Evolutionary conservation across 129 eudicot genomes (phyloP).

Genomic region (Gnaphalium uliginosum): DNA sequence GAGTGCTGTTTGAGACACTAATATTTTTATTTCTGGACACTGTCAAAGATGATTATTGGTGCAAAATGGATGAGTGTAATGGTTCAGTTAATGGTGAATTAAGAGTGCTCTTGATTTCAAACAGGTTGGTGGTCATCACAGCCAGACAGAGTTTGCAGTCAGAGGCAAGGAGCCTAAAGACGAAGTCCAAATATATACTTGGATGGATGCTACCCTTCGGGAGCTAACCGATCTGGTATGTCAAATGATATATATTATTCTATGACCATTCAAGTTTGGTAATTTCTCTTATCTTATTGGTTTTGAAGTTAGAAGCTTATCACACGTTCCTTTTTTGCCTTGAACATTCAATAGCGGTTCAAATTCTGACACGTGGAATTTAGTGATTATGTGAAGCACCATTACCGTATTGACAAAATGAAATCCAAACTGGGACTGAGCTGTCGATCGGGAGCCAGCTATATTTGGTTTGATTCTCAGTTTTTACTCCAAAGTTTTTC

Average conservation of each 20-base stretch:
- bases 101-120: conserved; percentile 17
- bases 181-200: conserved; percentile 92
- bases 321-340: not conserved
- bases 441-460: not conserved
- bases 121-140: conserved; percentile 86
- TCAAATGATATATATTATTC: conserved; percentile 13
- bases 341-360: not conserved
- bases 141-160: conserved; percentile 66
- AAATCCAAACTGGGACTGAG: not conserved
- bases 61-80: not conserved
- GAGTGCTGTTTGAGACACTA: conserved; percentile 14
- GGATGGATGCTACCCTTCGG: conserved; percentile 98
- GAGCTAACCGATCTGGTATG: conserved; percentile 93
- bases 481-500: not conserved
- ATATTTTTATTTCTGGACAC: not conserved
- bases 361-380: not conserved
- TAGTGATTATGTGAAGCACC: not conserved
- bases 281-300: not conserved
- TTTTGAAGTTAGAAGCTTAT: not conserved
- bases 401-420: not conserved
- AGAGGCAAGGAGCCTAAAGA: conserved; percentile 96
- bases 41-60: not conserved
- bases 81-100: not conserved
- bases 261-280: not conserved
- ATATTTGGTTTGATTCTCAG: not conserved